Base-by-base conservation (phyloP, 1,284 basidiomycete species). In the Sanguinoderma infundibulare region DNA sequence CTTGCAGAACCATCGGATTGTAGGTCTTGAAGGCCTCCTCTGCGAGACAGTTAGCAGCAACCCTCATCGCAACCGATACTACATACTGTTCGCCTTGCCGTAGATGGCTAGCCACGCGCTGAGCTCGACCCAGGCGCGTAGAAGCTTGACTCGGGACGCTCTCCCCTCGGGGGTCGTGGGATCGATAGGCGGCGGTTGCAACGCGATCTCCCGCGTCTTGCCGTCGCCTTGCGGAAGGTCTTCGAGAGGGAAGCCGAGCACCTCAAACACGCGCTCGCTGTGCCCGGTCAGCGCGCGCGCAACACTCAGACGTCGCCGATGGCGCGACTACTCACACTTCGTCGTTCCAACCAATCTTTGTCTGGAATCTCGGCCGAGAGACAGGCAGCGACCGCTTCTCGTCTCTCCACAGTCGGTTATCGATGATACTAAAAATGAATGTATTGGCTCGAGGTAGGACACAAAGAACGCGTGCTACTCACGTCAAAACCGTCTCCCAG, bases 111-210 rank as follows among this genome's bases (percentile, higher is more conserved):
- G 63, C 84, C 87, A 91, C 3, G 90, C 83, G 49, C 84, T 77
- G 5, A 89, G 74, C 70, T 94, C 91, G 14, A 92, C 80, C 91
- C 92, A 94, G 26, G 87, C 87, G 30, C 90, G 82, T 46, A 94
- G 80, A 3, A 94, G 79, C 66, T 81, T 87, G 22, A 80, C 79
- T 14, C 87, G 82, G 60, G 80, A 84, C 53, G 79, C 75, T 50
- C 77, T 79, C 10, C 86, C 88, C 38, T 78, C 73, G 2, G 75
- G 66, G 1, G 77, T 79, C 15, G 59, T 71, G 10, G 78, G 69
- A 59, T 89, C 84, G 6, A 85, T 85, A 8, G 73, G 53, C 0
- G 90, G 90, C 22, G 89, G 84, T 5, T 77, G 77, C n/a, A 92
- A 73, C 1, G 77, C 78, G 6, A 72, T 69, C 39, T 83, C 81